Percentiles rank a stretch among this genome's conserved stretches.
phyloP scores from a whole-genome alignment of 208 protist genomes.

The Wallacemonas sp. region DNA sequence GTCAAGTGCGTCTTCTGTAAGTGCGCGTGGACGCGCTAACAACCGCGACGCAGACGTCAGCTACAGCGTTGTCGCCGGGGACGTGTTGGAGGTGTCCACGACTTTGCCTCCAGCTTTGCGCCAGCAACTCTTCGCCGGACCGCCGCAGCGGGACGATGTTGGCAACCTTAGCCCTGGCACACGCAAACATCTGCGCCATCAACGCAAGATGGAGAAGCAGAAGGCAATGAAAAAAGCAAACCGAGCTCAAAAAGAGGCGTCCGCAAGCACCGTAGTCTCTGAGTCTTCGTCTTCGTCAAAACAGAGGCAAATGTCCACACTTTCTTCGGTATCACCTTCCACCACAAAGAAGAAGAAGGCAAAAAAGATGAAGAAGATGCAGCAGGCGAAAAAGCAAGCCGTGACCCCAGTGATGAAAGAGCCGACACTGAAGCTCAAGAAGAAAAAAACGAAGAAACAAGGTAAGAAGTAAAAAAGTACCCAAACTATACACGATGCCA shows the following conservation, averaged over 20 bases:
- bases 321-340: too few relatives aligned
- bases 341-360: too few relatives aligned
- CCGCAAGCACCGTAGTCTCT: too few relatives aligned
- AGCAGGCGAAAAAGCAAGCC: conserved; percentile 3
- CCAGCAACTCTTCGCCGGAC: background rate
- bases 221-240: conserved; percentile 6
- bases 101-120: background rate
- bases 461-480: background rate
- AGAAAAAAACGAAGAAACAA: conserved; percentile 6
- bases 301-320: too few relatives aligned
- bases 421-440: background rate
- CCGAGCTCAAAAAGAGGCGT: background rate
- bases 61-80: conserved; percentile 9
- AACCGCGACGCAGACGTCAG: background rate
- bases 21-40: too few relatives aligned
- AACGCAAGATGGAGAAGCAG: conserved; percentile 15
- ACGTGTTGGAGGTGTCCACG: conserved; percentile 7
- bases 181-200: conserved; percentile 7
- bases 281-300: too few relatives aligned
- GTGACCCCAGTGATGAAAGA: background rate
- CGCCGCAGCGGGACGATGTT: background rate
- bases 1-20: background rate
- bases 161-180: conserved; percentile 6
- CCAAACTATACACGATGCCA: too few relatives aligned
- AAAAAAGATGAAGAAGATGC: conserved; percentile 6